Base-by-base conservation (phyloP, 805 yeast species). In the Metschnikowia colocasiae region DNA sequence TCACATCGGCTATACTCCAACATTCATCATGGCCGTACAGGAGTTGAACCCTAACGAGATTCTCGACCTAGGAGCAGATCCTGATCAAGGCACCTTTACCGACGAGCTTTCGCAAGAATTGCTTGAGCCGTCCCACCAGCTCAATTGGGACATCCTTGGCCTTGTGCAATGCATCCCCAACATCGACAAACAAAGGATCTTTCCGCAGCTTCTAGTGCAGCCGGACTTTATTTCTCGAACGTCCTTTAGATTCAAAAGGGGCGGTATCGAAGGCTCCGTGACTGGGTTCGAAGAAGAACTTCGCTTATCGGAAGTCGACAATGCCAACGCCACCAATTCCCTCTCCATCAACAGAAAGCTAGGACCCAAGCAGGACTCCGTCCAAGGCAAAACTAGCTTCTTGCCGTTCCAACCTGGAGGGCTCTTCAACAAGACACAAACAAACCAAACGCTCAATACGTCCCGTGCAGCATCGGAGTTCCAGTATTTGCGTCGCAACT, bases 351-450 rank as follows among this genome's bases (percentile, higher is more conserved):
- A 79, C 26, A 74, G 99, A 52, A 78, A 82, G 45, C 78, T 81
- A 52, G 80, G 82, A 13, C 74, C 85, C 6, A 80, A 79, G 53
- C 71, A 71, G n/a, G 84, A 81, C 34, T 70, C 82, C 1, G 67
- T 88, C 2, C 71, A 75, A 40, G 98, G 98, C 0, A 73, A 81
- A 3, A 75, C 95, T 0, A 77, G 81, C 16, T 86, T 78, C 57
- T 67, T 92, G 58, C 99, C 99, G 0, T 94, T 94, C 61, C 83
- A 85, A 48, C 99, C 99, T 0, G 98, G 99, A 54, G 97, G 98
- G 2, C 62, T 74, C 34, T 63, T 58, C 26, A 58, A 62, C 19
- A 58, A 59, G 7, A 47, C 52, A 1, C 56, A 48, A 39, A 45
- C 56, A 9, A 56, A 54, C 30, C 56, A 55, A 38, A 43, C 48